A percentile compares a stretch with the other conserved stretches of the same genome.
These are phyloP conservation scores for Hemerocallis citrina DNA, from an alignment of 106 monocot genomes.

Conservation along the genomic window DNA sequence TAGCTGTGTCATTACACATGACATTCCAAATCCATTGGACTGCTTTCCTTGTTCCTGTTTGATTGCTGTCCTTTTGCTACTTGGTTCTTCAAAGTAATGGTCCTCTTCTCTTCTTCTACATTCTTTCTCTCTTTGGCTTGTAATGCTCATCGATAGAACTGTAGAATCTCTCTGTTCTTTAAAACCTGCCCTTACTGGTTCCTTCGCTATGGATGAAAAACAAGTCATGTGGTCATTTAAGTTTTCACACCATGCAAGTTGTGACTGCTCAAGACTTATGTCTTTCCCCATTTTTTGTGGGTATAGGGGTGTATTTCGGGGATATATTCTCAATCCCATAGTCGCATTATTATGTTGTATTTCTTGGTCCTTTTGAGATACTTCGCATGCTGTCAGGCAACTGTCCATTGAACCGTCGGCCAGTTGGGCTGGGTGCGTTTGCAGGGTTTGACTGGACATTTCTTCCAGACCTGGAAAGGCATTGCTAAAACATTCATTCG, in stretches of 20 bases:
- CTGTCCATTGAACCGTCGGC: constrained; percentile 4
- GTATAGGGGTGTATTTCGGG: not conserved
- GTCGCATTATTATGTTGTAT: not conserved
- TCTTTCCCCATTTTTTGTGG: no score
- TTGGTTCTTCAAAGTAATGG: not conserved
- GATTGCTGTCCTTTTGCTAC: not conserved
- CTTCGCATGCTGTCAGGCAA: constrained; percentile 4
- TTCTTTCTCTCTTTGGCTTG: not conserved
- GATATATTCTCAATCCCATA: not conserved
- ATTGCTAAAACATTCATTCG: constrained; percentile 37
- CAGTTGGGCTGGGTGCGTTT: constrained; percentile 13
- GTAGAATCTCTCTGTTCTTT: not conserved
- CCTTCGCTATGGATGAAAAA: no score
- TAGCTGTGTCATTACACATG: not conserved
- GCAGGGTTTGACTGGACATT: constrained; percentile 10
- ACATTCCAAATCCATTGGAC: not conserved
- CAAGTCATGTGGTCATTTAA: no score
- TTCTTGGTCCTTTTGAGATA: not conserved
- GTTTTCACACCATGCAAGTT: no score
- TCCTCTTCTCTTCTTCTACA: not conserved
- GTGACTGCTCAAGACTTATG: not conserved
- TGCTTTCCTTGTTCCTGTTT: constrained; percentile 3
- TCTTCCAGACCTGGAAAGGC: constrained; percentile 15
- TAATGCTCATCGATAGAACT: not conserved
- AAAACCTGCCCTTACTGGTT: not conserved